Percentiles rank a stretch among this genome's conserved stretches.
These are phyloP conservation scores for Chaetomium globosum DNA, from an alignment of 2,329 filamentous ascomycete species.

Conservation along the genomic window DNA sequence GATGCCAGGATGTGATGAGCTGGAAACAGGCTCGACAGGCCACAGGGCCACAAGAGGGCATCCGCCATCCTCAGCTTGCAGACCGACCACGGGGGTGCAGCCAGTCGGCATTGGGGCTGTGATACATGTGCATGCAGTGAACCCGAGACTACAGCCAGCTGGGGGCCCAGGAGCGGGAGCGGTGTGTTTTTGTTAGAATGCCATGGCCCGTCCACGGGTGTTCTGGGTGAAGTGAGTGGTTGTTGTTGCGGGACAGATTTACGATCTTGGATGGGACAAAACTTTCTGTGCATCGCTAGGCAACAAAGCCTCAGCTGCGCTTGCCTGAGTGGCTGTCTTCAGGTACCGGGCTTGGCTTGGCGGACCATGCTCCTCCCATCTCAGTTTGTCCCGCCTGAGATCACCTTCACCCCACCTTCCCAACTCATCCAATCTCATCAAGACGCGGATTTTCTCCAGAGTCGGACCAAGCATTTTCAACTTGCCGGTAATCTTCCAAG, in stretches of 20 bases:
- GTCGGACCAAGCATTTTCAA: not conserved
- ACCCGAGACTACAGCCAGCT: not conserved
- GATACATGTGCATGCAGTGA: constrained; percentile 16
- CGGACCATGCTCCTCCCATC: not conserved
- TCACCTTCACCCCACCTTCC: constrained; percentile 20
- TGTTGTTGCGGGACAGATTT: not conserved
- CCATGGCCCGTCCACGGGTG: not conserved
- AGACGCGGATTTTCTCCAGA: not conserved
- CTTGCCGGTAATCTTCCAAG: not conserved
- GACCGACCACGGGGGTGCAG: constrained; percentile 5
- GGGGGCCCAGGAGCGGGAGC: not conserved
- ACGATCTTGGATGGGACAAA: constrained; percentile 2
- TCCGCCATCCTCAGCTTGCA: constrained; percentile 6
- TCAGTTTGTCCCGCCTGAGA: not conserved
- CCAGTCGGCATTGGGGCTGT: constrained; percentile 1
- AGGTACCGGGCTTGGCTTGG: not conserved
- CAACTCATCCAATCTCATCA: constrained; percentile 13
- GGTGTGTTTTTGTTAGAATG: constrained; percentile 1
- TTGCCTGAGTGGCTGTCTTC: not conserved
- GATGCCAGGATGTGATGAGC: constrained; percentile 7
- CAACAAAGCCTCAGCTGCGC: not conserved
- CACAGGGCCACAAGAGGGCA: not conserved
- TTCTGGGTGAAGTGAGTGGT: not conserved
- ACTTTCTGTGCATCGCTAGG: not conserved
- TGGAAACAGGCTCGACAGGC: not conserved